Base-by-base conservation (phyloP, 208 protist genomes). In the Leptomonas pyrrhocoris region DNA sequence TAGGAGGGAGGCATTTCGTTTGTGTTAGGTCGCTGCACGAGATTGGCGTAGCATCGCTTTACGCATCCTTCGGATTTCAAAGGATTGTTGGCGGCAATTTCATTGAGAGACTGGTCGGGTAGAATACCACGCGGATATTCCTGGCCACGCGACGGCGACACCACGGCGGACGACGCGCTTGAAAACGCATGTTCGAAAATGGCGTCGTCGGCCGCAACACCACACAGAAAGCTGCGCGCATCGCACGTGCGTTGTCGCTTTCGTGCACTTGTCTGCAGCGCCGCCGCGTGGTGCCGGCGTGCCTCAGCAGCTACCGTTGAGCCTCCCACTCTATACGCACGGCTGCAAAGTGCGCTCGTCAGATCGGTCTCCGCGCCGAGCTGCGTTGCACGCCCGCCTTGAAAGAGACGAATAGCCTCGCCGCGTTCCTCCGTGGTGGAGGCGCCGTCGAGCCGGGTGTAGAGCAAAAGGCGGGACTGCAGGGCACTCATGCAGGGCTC, bases 401-500 rank as follows among this genome's bases (percentile, higher is more conserved):
- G 94, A 55, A 98, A 98, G 21, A 60, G 67, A 16, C 92, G 89
- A 15, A 98, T 88, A 4, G 73, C 62, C 27, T 81, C 36, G 27
- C 75, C 13, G 18, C 96, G 68, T 11, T 84, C 73, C 27, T 96
- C 81, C n/a, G 60, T 18, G 8, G 46, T 53, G 38, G 79, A 90
- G 13, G 61, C 76, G 27, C 96, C 98, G 68, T 99, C 98, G 16
- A 99, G 73, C 11, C 97, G 78, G 48, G 97, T 86, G 74, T 89
- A 98, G 18, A 49, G 45, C 23, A 83, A 16, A 13, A 62, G 21
- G 11, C 31, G 55, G 19, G 56, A 53, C 31, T 38, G 25, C 56
- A 73, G 21, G 1, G 18, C 6, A 34, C 28, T 34, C 8, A 56
- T 2, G 51, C 7, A 11, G n/a, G 6, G 7, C 12, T 28, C 21